Evolutionary conservation across 768 basidiomycete genomes (phyloP).

Genomic region (Lactarius psammicola): DNA sequence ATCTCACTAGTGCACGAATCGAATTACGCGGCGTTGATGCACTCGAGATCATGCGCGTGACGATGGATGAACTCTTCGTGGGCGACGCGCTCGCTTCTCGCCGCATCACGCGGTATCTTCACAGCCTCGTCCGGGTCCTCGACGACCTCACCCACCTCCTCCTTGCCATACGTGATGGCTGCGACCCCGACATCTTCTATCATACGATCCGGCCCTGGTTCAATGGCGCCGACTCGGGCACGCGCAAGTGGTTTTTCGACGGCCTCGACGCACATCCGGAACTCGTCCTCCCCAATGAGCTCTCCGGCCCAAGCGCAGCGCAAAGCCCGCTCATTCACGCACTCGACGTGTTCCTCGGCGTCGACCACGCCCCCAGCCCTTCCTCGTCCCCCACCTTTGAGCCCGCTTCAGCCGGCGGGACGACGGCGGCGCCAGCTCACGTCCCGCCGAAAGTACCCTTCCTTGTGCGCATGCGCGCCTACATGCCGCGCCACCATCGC

Average conservation of each 20-base stretch:
- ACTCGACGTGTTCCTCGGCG: constrained; percentile 52
- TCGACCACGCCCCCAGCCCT: constrained; percentile 43
- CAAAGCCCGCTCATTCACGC: constrained; percentile 61
- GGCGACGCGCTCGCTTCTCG: constrained; percentile 48
- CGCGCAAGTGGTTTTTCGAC: constrained; percentile 45
- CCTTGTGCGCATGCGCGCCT: constrained; percentile 54
- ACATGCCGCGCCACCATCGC: constrained; percentile 63
- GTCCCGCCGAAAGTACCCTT: constrained; percentile 34
- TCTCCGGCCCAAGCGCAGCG: constrained; percentile 59
- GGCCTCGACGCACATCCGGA: constrained; percentile 41
- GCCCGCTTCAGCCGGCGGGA: background rate
- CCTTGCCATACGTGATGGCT: constrained; percentile 60
- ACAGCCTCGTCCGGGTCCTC: constrained; percentile 60
- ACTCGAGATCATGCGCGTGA: constrained; percentile 79
- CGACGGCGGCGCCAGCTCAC: background rate
- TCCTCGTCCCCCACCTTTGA: constrained; percentile 17
- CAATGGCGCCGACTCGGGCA: constrained; percentile 48
- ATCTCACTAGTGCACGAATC: constrained; percentile 79
- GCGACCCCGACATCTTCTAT: constrained; percentile 67
- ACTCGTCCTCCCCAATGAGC: constrained; percentile 39
- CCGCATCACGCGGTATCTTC: constrained; percentile 60
- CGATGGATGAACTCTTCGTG: constrained; percentile 87
- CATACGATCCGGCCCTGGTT: constrained; percentile 62
- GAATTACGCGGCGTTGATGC: constrained; percentile 84
- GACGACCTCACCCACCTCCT: constrained; percentile 61